phyloP scores from a whole-genome alignment of 345 rosid species.

The Citrus australasica region DNA sequence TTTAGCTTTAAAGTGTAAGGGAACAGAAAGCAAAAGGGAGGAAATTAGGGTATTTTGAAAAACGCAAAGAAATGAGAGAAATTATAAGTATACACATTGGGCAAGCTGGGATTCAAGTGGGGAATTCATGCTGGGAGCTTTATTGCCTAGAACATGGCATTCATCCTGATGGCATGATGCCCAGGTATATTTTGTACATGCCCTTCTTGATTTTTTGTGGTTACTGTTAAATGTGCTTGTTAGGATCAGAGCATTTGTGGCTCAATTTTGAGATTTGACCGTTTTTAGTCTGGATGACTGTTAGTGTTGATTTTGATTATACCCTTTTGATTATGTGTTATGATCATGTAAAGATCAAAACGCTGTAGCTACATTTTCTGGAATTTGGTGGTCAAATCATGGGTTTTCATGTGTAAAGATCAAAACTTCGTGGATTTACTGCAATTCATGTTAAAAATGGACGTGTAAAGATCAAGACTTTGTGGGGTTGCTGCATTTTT shows the following conservation, averaged over 20 bases:
- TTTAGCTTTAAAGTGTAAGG: no score
- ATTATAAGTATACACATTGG: slow-evolving; percentile 64
- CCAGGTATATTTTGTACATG: slow-evolving; percentile 30
- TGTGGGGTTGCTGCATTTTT: background rate
- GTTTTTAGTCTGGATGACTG: background rate
- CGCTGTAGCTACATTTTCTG: background rate
- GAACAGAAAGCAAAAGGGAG: no score
- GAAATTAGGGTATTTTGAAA: slow-evolving; percentile 11
- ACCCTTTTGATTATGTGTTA: background rate
- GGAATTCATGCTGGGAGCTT: slow-evolving; percentile 63
- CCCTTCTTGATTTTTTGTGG: background rate
- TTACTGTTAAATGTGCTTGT: background rate
- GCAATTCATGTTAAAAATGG: background rate
- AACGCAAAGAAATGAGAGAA: slow-evolving; percentile 41
- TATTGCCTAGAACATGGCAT: slow-evolving; percentile 62
- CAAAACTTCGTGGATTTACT: no score
- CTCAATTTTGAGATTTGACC: background rate
- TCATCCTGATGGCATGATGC: slow-evolving; percentile 64
- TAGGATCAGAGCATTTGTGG: background rate
- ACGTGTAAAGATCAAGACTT: background rate
- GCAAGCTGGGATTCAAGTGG: slow-evolving; percentile 64
- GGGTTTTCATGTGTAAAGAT: background rate
- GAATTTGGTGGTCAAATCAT: background rate
- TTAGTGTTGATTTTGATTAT: background rate
- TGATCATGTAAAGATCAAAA: background rate